Base-by-base conservation (phyloP, 352 stramenopile genomes). In the Hyaloperonospora arabidopsidis region DNA sequence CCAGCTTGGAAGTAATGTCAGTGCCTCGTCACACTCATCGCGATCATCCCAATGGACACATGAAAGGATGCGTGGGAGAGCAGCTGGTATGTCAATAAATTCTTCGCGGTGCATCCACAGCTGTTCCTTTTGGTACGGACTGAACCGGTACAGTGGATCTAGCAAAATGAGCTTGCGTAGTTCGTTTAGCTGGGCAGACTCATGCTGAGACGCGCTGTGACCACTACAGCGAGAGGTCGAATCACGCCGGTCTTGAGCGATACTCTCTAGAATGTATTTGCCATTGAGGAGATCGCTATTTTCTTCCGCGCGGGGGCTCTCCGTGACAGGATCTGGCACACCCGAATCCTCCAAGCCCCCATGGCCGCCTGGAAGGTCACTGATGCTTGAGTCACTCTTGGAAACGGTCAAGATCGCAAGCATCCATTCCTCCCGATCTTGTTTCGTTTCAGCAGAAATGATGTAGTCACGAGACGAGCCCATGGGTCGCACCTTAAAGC, bases 341-440 rank as follows among this genome's bases (percentile, higher is more conserved):
- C 10, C 55, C 40, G 64, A 62, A 34, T 81, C 72, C n/a, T 84
- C 69, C 49, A 67, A 60, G 13, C 51, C 63, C 23, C 63, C 57
- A 45, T 75, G 64, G 54, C 28, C 67, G 46, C 49, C 63, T 17
- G 28, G 23, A 19, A 60, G 64, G 13, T 70, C 53, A 59, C 43
- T 67, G 23, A 59, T 58, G 34, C 23, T 59, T 5, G 63, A 69
- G 10, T 88, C 79, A 25, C 63, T 65, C 59, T 86, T 87, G 14
- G 79, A 72, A 15, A 93, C 80, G 7, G 82, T 85, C 35, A 84
- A 73, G 41, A 93, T 90, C 1, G 83, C 83, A 25, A 89, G 67
- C 84, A 94, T 92, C 84, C 84, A 94, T 54, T 91, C 84, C 51
- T 94, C 84, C n/a, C 84, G 84, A 50, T 90, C 79, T 69, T 94